Percentiles rank a stretch among this genome's conserved stretches.
phyloP scores from a whole-genome alignment of 208 protist genomes.

The Leishmania arabica region DNA sequence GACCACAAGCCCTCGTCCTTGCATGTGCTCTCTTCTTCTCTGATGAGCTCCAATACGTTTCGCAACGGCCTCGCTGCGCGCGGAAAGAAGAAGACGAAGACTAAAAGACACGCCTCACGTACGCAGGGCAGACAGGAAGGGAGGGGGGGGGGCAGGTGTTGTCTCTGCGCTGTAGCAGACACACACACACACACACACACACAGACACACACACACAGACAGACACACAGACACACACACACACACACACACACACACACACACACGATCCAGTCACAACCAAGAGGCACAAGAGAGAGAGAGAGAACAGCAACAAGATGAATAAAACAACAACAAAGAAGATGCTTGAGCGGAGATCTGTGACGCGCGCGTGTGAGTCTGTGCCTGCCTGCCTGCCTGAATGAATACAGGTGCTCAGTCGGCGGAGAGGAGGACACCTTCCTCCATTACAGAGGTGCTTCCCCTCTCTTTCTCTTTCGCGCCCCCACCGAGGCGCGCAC shows the following conservation, averaged over 20 bases:
- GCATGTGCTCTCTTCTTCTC: background rate
- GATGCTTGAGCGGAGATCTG: background rate
- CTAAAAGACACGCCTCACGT: background rate
- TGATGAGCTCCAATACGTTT: too few species aligned
- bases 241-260: too few species aligned
- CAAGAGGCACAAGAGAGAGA: background rate
- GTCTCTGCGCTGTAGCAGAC: too few species aligned
- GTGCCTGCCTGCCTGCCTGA: background rate
- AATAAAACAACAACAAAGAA: background rate
- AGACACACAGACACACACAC: background rate
- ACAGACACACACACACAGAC: background rate
- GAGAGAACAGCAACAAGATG: background rate
- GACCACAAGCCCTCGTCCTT: background rate
- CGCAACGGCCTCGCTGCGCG: too few species aligned
- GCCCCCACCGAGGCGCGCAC: background rate
- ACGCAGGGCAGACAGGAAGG: too few species aligned
- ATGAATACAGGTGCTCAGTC: background rate
- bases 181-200: background rate
- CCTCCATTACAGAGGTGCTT: background rate
- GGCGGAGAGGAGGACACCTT: background rate
- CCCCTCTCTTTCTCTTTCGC: too few species aligned
- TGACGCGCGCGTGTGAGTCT: background rate
- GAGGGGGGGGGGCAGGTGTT: too few species aligned
- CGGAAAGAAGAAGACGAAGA: background rate
- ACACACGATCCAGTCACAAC: background rate